Evolutionary conservation across 1,139 yeast genomes (phyloP).

Genomic region (Suhomyces chickasaworum): DNA sequence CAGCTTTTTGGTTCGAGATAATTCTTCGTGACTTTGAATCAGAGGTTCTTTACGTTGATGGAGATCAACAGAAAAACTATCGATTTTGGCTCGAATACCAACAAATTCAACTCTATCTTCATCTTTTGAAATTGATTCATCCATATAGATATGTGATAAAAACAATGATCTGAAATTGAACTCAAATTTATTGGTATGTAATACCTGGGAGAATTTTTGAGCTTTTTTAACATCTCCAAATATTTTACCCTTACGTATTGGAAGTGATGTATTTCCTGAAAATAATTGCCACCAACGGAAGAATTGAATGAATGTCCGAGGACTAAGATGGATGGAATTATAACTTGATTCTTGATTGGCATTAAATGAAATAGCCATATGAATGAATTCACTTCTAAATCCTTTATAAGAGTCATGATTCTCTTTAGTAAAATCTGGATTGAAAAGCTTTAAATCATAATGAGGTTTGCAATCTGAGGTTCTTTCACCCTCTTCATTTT

Average conservation of each 20-base stretch:
- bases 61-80: constrained; percentile 43
- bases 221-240: constrained; percentile 42
- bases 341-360: constrained; percentile 49
- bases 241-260: constrained; percentile 41
- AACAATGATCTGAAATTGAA: constrained; percentile 44
- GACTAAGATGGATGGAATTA: constrained; percentile 46
- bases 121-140: constrained; percentile 17
- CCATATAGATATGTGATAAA: constrained; percentile 43
- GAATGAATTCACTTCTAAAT: constrained; percentile 77
- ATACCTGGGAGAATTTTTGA: constrained; percentile 46
- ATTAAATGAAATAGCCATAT: constrained; percentile 70
- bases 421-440: constrained; percentile 59
- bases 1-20: constrained; percentile 31
- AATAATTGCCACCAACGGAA: constrained; percentile 51
- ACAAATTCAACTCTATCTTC: constrained; percentile 37
- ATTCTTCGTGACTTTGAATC: constrained; percentile 34
- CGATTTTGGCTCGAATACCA: constrained; percentile 46
- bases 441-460: constrained; percentile 61
- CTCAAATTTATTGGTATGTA: constrained; percentile 43
- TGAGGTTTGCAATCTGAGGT: constrained; percentile 67
- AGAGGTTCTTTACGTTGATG: constrained; percentile 46
- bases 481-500: constrained; percentile 35
- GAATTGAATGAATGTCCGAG: constrained; percentile 42
- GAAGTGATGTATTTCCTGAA: constrained; percentile 45
- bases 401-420: constrained; percentile 76